Evolutionary conservation across 75 land plant species (phyloP).

Genomic region (Pinus taeda): DNA sequence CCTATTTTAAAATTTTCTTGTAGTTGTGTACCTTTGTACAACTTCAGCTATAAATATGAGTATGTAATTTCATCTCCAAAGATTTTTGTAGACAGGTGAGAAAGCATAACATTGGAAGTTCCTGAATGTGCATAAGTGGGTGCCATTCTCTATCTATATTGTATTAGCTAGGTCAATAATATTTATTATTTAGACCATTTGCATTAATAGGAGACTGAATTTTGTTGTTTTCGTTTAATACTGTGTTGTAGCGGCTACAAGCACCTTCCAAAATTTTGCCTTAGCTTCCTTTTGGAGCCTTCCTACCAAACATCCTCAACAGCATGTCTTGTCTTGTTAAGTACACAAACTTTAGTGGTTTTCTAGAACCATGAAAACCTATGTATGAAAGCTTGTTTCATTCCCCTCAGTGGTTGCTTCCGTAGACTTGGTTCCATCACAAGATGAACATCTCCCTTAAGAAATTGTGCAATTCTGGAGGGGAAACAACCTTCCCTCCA

Average conservation of each 20-base stretch:
- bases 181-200: not conserved
- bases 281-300: no score
- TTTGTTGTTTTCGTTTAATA: not conserved
- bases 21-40: conserved; percentile 95
- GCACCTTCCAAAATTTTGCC: no score
- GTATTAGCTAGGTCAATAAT: not conserved
- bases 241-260: not conserved
- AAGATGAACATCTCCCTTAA: no score
- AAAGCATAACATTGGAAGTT: not conserved
- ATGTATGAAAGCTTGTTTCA: no score
- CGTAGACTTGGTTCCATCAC: no score
- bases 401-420: no score
- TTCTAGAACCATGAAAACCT: no score
- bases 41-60: conserved; percentile 85
- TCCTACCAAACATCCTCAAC: no score
- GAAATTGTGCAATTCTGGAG: no score
- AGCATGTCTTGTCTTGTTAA: no score
- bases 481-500: no score
- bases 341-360: no score
- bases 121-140: not conserved
- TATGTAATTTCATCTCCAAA: conserved; percentile 80
- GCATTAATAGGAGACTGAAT: not conserved
- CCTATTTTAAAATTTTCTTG: conserved; percentile 11
- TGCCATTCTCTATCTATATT: not conserved
- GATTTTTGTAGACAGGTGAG: conserved; percentile 98